phyloP scores from a whole-genome alignment of 108 stramenopile genomes.

The Parietichytrium sp. region DNA sequence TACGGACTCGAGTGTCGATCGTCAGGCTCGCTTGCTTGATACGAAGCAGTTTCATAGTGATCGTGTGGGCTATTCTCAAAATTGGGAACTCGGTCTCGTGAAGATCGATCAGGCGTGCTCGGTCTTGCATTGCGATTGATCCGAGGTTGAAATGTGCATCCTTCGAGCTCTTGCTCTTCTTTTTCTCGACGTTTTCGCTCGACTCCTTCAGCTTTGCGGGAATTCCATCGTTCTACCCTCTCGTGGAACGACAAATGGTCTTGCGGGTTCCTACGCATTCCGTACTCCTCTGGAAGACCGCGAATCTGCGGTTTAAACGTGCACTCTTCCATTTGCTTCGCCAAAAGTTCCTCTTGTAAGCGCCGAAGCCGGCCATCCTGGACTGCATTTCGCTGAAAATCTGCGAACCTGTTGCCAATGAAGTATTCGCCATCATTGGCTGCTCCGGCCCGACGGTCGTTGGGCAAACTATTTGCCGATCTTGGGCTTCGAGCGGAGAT shows the following conservation, averaged over 20 bases:
- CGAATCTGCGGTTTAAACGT: constrained; percentile 57
- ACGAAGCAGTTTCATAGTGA: constrained; percentile 38
- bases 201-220: constrained; percentile 47
- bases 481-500: too few species aligned
- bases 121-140: constrained; percentile 42
- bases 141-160: constrained; percentile 54
- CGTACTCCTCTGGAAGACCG: constrained; percentile 48
- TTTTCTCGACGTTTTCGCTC: constrained; percentile 49
- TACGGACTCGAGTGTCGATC: not conserved
- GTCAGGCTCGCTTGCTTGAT: not conserved
- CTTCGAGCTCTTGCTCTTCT: constrained; percentile 48
- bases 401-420: too few species aligned
- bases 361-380: too few species aligned
- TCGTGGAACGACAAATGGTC: constrained; percentile 42
- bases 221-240: constrained; percentile 50
- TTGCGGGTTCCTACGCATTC: not conserved
- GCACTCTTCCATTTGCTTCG: constrained; percentile 55
- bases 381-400: too few species aligned
- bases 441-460: too few species aligned
- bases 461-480: too few species aligned
- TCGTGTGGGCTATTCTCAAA: constrained; percentile 42
- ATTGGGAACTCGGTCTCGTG: constrained; percentile 17
- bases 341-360: constrained; percentile 48
- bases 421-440: too few species aligned
- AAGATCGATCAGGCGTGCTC: constrained; percentile 2